A percentile compares a stretch with the other conserved stretches of the same genome.
Evolutionary conservation across 352 stramenopile genomes (phyloP).

Genomic region (Phytophthora ramorum): DNA sequence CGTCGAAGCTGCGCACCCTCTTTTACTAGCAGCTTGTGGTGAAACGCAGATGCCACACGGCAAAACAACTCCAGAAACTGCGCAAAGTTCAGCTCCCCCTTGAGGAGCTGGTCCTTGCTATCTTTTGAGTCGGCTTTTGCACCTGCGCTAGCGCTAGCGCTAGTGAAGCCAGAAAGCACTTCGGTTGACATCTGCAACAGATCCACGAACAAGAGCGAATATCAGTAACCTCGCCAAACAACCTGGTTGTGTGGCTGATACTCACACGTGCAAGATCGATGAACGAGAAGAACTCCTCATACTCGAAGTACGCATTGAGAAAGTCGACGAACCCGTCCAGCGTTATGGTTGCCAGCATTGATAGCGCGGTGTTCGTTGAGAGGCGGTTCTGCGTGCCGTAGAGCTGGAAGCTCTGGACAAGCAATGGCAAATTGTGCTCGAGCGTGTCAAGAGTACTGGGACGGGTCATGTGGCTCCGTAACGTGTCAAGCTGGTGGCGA

Average conservation of each 20-base stretch:
- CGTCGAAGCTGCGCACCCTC: conserved; percentile 63
- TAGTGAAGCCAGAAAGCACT: conserved; percentile 13
- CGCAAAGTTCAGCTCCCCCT: conserved; percentile 48
- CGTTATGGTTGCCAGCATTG: conserved; percentile 44
- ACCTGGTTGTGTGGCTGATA: background rate
- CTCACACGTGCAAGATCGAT: conserved; percentile 45
- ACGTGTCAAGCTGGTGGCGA: conserved; percentile 38
- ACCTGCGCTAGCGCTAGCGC: background rate
- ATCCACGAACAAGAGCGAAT: background rate
- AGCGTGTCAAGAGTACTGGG: conserved; percentile 56
- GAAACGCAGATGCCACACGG: conserved; percentile 58
- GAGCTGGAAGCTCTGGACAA: conserved; percentile 68
- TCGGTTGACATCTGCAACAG: conserved; percentile 21
- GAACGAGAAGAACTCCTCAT: conserved; percentile 75
- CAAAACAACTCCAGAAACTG: conserved; percentile 78
- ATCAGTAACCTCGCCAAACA: background rate
- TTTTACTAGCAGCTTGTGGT: conserved; percentile 49
- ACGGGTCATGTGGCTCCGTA: conserved; percentile 60
- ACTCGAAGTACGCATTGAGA: conserved; percentile 81
- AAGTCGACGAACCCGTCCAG: conserved; percentile 82
- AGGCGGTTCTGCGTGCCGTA: conserved; percentile 50
- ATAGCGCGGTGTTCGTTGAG: conserved; percentile 4
- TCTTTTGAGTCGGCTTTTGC: conserved; percentile 17
- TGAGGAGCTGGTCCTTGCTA: background rate
- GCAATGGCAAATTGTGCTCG: conserved; percentile 45